Conservation (phyloP, 1,284 basidiomycete genomes). For the Afroboletus lepidellus region DNA sequence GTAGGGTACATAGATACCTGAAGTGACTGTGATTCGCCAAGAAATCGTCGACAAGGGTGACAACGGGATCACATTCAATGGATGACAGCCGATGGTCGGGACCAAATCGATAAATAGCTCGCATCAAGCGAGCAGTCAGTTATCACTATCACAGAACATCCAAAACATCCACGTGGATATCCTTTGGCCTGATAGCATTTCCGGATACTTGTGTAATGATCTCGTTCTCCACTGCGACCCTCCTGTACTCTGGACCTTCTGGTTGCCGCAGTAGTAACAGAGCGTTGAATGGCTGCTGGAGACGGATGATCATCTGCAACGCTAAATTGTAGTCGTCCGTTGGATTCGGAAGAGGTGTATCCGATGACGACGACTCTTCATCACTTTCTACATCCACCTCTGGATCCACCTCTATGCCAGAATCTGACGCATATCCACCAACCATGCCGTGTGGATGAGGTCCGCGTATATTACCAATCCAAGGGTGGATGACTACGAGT, state of each 20-base stretch:
- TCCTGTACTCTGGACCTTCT: conserved; percentile 1
- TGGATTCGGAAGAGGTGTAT: background rate
- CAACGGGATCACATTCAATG: no score
- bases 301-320: background rate
- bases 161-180: background rate
- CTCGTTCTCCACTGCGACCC: background rate
- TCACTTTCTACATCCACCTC: background rate
- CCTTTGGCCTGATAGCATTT: background rate
- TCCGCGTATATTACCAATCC: conserved; percentile 1
- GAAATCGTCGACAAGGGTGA: no score
- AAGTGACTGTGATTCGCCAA: no score
- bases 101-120: no score
- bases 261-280: background rate
- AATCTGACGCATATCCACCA: background rate
- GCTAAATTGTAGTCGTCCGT: background rate
- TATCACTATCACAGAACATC: background rate
- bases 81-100: no score
- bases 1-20: no score
- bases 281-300: background rate
- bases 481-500: background rate
- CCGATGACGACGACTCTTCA: background rate
- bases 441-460: background rate
- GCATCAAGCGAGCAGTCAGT: no score
- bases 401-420: background rate
- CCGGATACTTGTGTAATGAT: background rate